phyloP scores from a whole-genome alignment of 2,329 filamentous ascomycete genomes.

The Arthrobotrys pseudoclavata region DNA sequence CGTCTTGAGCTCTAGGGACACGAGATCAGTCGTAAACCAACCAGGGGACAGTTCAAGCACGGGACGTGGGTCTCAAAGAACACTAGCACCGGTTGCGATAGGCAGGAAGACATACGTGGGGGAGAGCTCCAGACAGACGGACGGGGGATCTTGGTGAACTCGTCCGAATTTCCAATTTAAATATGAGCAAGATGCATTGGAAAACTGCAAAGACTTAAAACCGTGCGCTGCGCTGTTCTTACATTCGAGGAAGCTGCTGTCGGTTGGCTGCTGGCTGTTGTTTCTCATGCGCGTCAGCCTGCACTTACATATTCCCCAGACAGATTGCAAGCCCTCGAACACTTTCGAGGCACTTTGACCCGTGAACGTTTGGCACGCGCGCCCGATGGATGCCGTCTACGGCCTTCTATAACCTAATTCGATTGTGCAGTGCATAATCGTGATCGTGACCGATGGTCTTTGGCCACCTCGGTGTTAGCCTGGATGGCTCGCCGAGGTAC shows the following conservation, averaged over 20 bases:
- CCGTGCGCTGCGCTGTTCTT: slow-evolving; percentile 7
- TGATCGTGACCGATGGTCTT: slow-evolving; percentile 28
- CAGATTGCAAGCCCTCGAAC: slow-evolving; percentile 17
- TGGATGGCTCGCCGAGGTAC: slow-evolving; percentile 31
- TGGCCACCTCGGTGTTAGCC: slow-evolving; percentile 26
- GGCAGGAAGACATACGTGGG: slow-evolving; percentile 33
- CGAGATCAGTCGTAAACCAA: slow-evolving; percentile 31
- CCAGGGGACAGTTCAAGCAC: slow-evolving; percentile 22
- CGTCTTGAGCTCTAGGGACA: slow-evolving; percentile 20
- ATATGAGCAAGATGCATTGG: slow-evolving; percentile 28
- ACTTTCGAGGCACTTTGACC: slow-evolving; percentile 29
- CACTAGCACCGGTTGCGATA: slow-evolving; percentile 16
- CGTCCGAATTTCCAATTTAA: slow-evolving; percentile 38
- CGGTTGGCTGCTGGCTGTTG: slow-evolving; percentile 23
- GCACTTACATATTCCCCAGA: slow-evolving; percentile 36
- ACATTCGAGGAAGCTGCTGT: slow-evolving; percentile 28
- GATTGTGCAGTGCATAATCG: slow-evolving; percentile 40
- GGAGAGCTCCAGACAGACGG: slow-evolving; percentile 43
- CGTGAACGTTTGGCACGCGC: slow-evolving; percentile 32
- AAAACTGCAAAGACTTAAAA: slow-evolving; percentile 14
- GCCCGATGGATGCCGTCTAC: slow-evolving; percentile 60
- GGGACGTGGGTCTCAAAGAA: slow-evolving; percentile 17
- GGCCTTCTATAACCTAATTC: slow-evolving; percentile 60
- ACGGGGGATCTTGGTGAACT: slow-evolving; percentile 48
- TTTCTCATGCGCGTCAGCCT: slow-evolving; percentile 55